Base-by-base conservation (phyloP, 495 filamentous ascomycete genomes). In the Halenospora varia region DNA sequence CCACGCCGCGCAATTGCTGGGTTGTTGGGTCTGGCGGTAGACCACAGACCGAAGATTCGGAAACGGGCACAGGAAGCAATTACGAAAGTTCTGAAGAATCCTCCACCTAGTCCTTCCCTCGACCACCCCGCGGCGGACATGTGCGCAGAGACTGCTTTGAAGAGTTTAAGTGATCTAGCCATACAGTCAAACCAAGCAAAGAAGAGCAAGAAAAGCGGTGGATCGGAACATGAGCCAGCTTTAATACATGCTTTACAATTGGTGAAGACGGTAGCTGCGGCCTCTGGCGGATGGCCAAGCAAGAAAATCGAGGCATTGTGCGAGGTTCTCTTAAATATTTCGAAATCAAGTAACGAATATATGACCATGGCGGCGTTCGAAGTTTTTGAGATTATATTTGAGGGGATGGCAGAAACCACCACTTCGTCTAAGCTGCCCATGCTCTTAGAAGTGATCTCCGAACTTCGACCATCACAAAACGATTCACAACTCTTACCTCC, bases 361-460 rank as follows among this genome's bases (percentile, higher is more conserved):
- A 86, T 98, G 71, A 95, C 89, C 46, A 91, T 96, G 85, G 85
- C 89, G 18, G 91, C 93, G 2, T 97, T 98, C 65, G 92, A 96
- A 60, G 88, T 97, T 4, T 97, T 98, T 66, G 95, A 97, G 74
- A 86, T 92, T 64, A 92, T 97, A 18, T 97, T 98, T 60, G 85
- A 85, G 58, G 88, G 89, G 15, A 89, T 97, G 84, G 86, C 87
- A 9, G 50, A 46, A 2, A 88, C 91, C 63, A 90, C 89, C 44
- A 85, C 91, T 0, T 92, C 90, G 1, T 81, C 88, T 0, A 98
- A 97, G 71, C 80, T 98, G 10, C 92, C 95, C 13, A 82, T 87
- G 55, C 77, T 98, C 18, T 75, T 98, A 61, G 91, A 95, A 59
- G 78, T 81, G 18, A 96, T 98, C 62, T 83, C 83, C 22, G 91